Evolutionary conservation across 2,329 filamentous ascomycete genomes (phyloP), one percentile per base, ranked within the genome.

Genomic region (Neobulgaria alba): DNA sequence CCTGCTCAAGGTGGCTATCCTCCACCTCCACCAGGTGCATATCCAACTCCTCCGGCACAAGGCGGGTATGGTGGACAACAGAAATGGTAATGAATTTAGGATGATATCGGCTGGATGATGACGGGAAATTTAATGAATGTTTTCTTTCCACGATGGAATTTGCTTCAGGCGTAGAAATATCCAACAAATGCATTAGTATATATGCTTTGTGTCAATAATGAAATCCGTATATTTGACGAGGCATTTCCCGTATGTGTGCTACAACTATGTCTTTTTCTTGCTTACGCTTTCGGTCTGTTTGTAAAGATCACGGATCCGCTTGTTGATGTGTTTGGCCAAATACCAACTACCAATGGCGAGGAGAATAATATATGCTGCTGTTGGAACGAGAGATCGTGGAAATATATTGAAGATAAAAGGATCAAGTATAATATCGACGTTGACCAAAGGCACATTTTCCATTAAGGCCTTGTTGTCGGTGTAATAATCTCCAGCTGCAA

Each of bases 401-500:
- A 96, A 70, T 12, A 88, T 57, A 65, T 93, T 92, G 56, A 81
- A 64, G 30, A 93, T 46, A 57, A 82, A 96, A 0, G 88, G 88
- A 61, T 96, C 92, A 17, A 98, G 75, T 54, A 95, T 84, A 61
- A 79, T 63, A 53, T 98, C 90, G 38, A 82, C 82, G 39, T 78
- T 67, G 3, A 96, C 87, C 0, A 79, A 75, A 2, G 81, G 80
- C 10, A 85, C 82, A 46, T 71, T 56, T 36, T 67, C 63, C 90
- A 96, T 96, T 55, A 95, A 72, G 2, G 72, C 72, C 46, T 67
- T 63, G 58, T 95, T 74, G 43, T 77, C 71, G 9, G 85, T 83
- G 62, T 85, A 93, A 67, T 90, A 98, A 55, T 93, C 86, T 34
- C 92, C 88, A 15, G 81, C 77, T 10, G 88, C 77, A 48, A 73